These are phyloP conservation scores for Talaromyces sp. DNA, from an alignment of 2,329 filamentous ascomycete species.

Conservation along the genomic window DNA sequence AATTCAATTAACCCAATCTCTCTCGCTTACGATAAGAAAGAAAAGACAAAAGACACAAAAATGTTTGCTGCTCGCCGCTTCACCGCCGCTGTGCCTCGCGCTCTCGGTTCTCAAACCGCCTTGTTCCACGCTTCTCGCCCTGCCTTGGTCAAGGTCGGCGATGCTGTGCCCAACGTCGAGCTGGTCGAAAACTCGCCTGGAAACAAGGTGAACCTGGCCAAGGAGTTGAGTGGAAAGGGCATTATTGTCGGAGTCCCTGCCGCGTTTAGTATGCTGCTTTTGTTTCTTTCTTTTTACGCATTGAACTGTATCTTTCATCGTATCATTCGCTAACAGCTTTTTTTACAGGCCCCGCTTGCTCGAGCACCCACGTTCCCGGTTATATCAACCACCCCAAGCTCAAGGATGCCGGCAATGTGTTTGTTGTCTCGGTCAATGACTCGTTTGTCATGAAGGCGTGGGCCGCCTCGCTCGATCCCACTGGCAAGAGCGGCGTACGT, in stretches of 20 bases:
- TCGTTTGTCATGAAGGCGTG: conserved; percentile 95
- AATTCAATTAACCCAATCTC: not conserved
- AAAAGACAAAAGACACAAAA: not conserved
- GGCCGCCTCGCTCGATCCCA: conserved; percentile 70
- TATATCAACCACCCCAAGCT: conserved; percentile 77
- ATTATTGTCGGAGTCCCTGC: conserved; percentile 82
- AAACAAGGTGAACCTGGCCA: conserved; percentile 81
- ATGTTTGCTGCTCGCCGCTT: conserved; percentile 37
- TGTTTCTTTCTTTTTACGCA: not conserved
- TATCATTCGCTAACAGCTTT: not conserved
- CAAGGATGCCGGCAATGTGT: conserved; percentile 75
- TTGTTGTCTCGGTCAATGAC: conserved; percentile 90
- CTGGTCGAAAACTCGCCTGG: conserved; percentile 82
- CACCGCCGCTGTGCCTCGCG: conserved; percentile 25
- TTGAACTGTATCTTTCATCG: not conserved
- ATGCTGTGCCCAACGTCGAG: conserved; percentile 70
- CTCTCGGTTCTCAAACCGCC: conserved; percentile 22
- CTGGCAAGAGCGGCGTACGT: conserved; percentile 68
- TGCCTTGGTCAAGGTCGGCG: conserved; percentile 65
- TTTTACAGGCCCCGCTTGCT: conserved; percentile 54
- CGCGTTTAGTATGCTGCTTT: conserved; percentile 56
- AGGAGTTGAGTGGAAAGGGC: conserved; percentile 70
- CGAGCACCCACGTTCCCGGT: conserved; percentile 70
- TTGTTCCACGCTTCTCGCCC: conserved; percentile 36
- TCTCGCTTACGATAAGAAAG: not conserved